phyloP scores from a whole-genome alignment of 2,329 filamentous ascomycete species.

The Fusarium penzigii region DNA sequence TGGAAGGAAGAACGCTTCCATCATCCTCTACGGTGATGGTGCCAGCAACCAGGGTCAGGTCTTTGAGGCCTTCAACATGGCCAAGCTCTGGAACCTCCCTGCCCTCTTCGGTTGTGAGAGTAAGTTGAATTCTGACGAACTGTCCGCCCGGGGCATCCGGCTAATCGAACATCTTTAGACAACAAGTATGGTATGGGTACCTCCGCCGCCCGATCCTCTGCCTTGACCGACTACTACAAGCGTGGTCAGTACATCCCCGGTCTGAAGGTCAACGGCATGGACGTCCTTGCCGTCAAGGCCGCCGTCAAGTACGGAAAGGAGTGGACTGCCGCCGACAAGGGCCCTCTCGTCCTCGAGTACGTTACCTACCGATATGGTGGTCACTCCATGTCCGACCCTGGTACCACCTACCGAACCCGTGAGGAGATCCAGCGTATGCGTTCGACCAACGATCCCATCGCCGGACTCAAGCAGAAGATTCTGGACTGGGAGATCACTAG shows the following conservation, averaged over 20 bases:
- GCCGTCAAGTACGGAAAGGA: constrained; percentile 93
- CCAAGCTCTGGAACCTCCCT: constrained; percentile 96
- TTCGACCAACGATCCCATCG: constrained; percentile 97
- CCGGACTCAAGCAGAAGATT: constrained; percentile 96
- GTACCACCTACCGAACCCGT: constrained; percentile 97
- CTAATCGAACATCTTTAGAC: constrained; percentile 57
- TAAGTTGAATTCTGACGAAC: constrained; percentile 51
- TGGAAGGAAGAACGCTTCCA: constrained; percentile 78
- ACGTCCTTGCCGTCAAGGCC: constrained; percentile 95
- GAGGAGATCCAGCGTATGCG: constrained; percentile 99
- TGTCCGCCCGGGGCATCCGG: neutral
- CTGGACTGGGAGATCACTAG: constrained; percentile 89
- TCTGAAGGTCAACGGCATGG: constrained; percentile 99
- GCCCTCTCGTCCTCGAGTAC: constrained; percentile 95
- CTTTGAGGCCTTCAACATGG: constrained; percentile 99
- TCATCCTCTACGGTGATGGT: constrained; percentile 96
- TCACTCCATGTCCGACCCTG: constrained; percentile 99
- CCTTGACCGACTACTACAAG: constrained; percentile 99
- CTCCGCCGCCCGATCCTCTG: constrained; percentile 88
- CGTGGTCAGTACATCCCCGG: constrained; percentile 99
- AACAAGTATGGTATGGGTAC: constrained; percentile 99
- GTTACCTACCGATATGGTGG: constrained; percentile 99
- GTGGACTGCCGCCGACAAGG: constrained; percentile 79
- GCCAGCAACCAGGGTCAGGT: constrained; percentile 99
- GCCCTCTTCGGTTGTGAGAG: constrained; percentile 98